Evolutionary conservation across 129 eudicot genomes (phyloP), one percentile per base, ranked within the genome.

Genomic region (Centrapalus pauciflorus): DNA sequence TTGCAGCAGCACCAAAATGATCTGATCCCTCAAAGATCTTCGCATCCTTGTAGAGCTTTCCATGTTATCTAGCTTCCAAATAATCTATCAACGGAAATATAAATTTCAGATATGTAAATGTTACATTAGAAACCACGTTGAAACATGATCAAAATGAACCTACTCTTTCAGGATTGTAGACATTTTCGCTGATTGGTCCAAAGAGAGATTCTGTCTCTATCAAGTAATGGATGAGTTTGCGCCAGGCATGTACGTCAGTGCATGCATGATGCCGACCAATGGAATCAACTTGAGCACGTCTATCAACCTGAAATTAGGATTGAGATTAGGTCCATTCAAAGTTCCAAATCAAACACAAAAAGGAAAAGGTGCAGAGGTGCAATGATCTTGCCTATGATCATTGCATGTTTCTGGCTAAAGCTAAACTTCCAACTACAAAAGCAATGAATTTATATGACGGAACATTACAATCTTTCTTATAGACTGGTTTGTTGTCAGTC

Each of bases 31-130:
- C 80, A 67, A 84, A 93, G 55, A 86, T 76, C 86, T 83, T 58
- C 96, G 80, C 99, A 93, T 93, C 74, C 99, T 84, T 10, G 84
- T 78, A 69, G 99, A 93, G 76, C 90, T 93, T 81, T 93, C 99
- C 92, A 86, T 84, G 76, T 43, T 56, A 67, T 93, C 99, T 43
- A 93, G 87, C 86, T 84, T 93, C 96, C 96, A 93, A 77, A 82
- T 86, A 41, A 86, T 79, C 99, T 93, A 55, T 26, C 28, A 26
- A 69, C 19, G 26, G 10, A 61, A 50, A 27, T 45, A 26, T 9
- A 20, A 1, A 25, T 57, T 60, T 43, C 13, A 37, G 61, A 66
- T 59, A 29, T 37, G 51, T 48, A 43, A 59, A 40, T 19, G 4
- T 32, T 27, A 60, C 38, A 62, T 11, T 34, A 46, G 17, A 35